Percentiles rank a stretch among this genome's conserved stretches.
phyloP scores from a whole-genome alignment of 2,329 filamentous ascomycete genomes.

The Immersiporthe knoxdaviesiana region DNA sequence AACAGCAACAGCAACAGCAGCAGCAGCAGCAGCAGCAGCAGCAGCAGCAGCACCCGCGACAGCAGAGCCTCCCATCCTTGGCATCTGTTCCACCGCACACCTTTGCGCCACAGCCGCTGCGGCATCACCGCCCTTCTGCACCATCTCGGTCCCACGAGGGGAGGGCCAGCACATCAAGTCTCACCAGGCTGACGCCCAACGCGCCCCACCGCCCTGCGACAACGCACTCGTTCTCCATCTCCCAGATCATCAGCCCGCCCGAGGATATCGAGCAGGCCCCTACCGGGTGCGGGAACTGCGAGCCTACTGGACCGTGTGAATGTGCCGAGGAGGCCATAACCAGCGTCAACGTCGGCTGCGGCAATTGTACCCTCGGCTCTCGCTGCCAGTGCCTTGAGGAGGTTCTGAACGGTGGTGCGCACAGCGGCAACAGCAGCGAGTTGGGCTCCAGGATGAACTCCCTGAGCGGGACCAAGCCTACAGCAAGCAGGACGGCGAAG shows the following conservation, averaged over 20 bases:
- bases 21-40: constrained; percentile 25
- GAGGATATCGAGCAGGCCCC: constrained; percentile 45
- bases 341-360: constrained; percentile 62
- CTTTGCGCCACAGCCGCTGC: constrained; percentile 26
- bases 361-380: constrained; percentile 64
- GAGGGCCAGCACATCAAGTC: constrained; percentile 27
- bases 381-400: constrained; percentile 66
- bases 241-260: constrained; percentile 60
- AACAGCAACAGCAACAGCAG: constrained; percentile 26
- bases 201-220: constrained; percentile 34
- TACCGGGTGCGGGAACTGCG: constrained; percentile 61
- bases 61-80: constrained; percentile 29
- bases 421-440: constrained; percentile 32
- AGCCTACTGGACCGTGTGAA: constrained; percentile 55
- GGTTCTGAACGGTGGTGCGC: constrained; percentile 42
- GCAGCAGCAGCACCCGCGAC: constrained; percentile 26
- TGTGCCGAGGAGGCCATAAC: constrained; percentile 63
- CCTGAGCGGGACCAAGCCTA: constrained; percentile 3
- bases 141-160: constrained; percentile 22
- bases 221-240: constrained; percentile 52
- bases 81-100: constrained; percentile 24
- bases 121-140: constrained; percentile 29
- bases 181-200: constrained; percentile 21
- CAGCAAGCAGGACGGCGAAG: constrained; percentile 26
- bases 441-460: constrained; percentile 13